Conservation (phyloP, 169 alveolate genomes). For the Theileria annulata region DNA sequence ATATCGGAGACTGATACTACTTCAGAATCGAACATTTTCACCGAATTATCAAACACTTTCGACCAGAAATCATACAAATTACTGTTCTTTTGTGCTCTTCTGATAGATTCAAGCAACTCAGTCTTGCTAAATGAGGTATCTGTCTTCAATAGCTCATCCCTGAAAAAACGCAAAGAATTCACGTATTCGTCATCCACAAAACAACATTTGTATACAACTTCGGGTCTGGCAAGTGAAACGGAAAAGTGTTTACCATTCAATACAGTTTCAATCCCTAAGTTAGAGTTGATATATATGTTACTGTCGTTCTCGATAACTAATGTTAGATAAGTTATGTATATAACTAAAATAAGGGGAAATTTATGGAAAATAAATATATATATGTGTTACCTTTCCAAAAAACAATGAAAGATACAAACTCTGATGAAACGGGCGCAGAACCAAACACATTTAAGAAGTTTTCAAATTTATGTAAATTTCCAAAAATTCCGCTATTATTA, state of each 20-base stretch:
- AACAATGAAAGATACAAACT: constrained; percentile 30
- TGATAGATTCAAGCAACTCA: constrained; percentile 32
- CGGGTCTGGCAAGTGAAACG: constrained; percentile 5
- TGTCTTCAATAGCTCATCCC: constrained; percentile 59
- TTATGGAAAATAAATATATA: too few species aligned
- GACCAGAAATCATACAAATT: constrained; percentile 56
- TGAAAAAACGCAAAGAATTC: constrained; percentile 38
- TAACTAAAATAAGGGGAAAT: too few species aligned
- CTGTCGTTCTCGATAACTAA: too few species aligned
- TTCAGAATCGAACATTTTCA: constrained; percentile 15
- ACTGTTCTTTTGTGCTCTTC: constrained; percentile 30
- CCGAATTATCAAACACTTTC: constrained; percentile 48
- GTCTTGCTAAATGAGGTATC: constrained; percentile 20
- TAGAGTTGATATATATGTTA: not conserved
- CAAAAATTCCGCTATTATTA: constrained; percentile 40
- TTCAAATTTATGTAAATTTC: constrained; percentile 47
- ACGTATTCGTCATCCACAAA: constrained; percentile 55
- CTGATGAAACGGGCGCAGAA: constrained; percentile 56
- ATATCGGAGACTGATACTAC: constrained; percentile 13
- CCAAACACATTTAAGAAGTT: constrained; percentile 44
- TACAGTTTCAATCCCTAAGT: constrained; percentile 4
- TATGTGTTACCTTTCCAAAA: constrained; percentile 49
- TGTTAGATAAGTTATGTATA: too few species aligned
- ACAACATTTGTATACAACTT: constrained; percentile 11
- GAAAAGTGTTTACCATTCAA: not conserved